Evolutionary conservation across 148 eudicot species (phyloP).

Genomic region (Camellia lanceoleosa): DNA sequence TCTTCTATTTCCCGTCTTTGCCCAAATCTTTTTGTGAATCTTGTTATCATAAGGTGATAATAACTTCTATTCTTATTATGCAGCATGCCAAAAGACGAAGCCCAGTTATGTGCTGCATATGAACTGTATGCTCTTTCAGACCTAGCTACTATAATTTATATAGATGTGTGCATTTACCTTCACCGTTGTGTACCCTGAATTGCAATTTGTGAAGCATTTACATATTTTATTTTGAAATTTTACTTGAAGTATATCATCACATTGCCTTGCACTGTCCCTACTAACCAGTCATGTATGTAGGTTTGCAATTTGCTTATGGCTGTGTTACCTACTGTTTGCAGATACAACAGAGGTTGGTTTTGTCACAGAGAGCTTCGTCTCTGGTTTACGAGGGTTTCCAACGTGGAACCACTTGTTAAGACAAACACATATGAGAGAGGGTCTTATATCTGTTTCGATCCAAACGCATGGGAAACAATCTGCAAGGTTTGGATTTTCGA

Average conservation of each 20-base stretch:
- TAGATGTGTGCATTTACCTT: background rate
- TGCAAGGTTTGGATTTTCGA: constrained; percentile 51
- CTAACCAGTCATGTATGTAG: background rate
- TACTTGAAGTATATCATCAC: background rate
- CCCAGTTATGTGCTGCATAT: constrained; percentile 75
- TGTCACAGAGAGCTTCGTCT: constrained; percentile 76
- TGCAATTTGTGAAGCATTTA: background rate
- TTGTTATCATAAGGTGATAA: constrained; percentile 6
- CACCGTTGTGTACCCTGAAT: background rate
- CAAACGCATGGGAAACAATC: constrained; percentile 80
- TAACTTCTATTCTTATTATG: constrained; percentile 16
- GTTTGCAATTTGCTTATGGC: constrained; percentile 12
- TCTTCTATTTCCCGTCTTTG: too few species aligned
- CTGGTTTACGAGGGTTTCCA: constrained; percentile 65
- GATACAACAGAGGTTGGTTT: constrained; percentile 81
- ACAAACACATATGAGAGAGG: constrained; percentile 75
- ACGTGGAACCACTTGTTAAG: constrained; percentile 72
- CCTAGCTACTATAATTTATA: background rate
- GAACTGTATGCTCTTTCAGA: constrained; percentile 62
- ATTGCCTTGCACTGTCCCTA: background rate
- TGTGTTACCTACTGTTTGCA: constrained; percentile 22
- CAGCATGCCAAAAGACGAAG: constrained; percentile 96
- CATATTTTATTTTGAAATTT: background rate
- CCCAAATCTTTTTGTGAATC: background rate
- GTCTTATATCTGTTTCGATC: constrained; percentile 75